These are phyloP conservation scores for Lipomyces sp. DNA, from an alignment of 805 yeast genomes.

Conservation along the genomic window DNA sequence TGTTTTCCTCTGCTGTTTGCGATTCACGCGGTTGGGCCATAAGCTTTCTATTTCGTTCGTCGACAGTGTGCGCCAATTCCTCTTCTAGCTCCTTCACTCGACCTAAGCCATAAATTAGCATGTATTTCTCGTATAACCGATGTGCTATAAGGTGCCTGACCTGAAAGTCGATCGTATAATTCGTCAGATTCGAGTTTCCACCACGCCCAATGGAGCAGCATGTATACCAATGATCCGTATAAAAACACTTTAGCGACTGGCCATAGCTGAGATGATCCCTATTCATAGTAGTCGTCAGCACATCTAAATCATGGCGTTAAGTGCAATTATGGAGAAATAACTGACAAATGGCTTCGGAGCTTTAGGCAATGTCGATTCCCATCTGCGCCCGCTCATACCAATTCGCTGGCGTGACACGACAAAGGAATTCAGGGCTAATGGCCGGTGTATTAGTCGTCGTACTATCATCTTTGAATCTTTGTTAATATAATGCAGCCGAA, in stretches of 20 bases:
- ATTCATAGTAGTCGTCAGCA: not conserved
- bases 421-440: not conserved
- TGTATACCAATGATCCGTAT: conserved; percentile 29
- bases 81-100: conserved; percentile 11
- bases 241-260: conserved; percentile 32
- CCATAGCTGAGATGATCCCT: conserved; percentile 35
- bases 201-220: conserved; percentile 35
- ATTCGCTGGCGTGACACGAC: not conserved
- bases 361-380: not conserved
- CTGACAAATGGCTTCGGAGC: conserved; percentile 7
- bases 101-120: conserved; percentile 3
- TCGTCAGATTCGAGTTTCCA: conserved; percentile 35
- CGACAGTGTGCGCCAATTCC: conserved; percentile 17
- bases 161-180: conserved; percentile 11
- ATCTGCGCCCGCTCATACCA: not conserved
- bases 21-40: not conserved
- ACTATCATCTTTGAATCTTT: not conserved
- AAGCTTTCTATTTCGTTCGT: conserved; percentile 7
- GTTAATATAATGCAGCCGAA: not conserved
- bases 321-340: not conserved
- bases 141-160: conserved; percentile 10
- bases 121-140: not conserved
- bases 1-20: not conserved
- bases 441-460: conserved; percentile 1
- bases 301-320: not conserved